Conservation (phyloP, 805 yeast genomes). For the Brettanomyces custersianus region DNA sequence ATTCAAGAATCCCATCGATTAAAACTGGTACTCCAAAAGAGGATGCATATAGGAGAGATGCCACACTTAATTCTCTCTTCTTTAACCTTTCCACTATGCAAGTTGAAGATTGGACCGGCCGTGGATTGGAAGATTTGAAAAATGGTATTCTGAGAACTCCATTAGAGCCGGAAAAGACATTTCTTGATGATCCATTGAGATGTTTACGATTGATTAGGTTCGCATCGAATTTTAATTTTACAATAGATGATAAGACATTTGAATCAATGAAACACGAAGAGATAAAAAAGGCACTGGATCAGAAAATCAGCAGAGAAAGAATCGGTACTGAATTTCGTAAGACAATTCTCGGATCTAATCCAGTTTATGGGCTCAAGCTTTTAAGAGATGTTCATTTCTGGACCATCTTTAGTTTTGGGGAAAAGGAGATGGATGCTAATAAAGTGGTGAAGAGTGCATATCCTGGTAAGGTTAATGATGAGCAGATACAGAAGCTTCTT, state of each 20-base stretch:
- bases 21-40: slow-evolving; percentile 84
- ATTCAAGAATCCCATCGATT: slow-evolving; percentile 78
- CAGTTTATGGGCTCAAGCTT: slow-evolving; percentile 53
- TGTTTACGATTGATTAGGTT: slow-evolving; percentile 80
- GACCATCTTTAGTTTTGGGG: slow-evolving; percentile 45
- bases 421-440: slow-evolving; percentile 12
- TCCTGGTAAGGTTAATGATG: neutral
- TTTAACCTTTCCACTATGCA: slow-evolving; percentile 61
- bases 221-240: slow-evolving; percentile 69
- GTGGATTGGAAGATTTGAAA: slow-evolving; percentile 65
- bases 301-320: slow-evolving; percentile 83
- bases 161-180: slow-evolving; percentile 73
- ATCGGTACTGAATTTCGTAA: slow-evolving; percentile 81
- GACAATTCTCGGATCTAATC: slow-evolving; percentile 55
- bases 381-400: slow-evolving; percentile 48
- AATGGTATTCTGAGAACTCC: slow-evolving; percentile 81
- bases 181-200: slow-evolving; percentile 88
- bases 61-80: slow-evolving; percentile 87
- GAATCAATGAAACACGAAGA: slow-evolving; percentile 54
- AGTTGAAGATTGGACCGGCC: slow-evolving; percentile 79
- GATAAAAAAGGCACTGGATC: slow-evolving; percentile 49
- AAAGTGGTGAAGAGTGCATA: slow-evolving; percentile 10
- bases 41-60: slow-evolving; percentile 91
- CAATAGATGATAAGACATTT: slow-evolving; percentile 48
- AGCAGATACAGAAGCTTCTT: slow-evolving; percentile 5